phyloP scores from a whole-genome alignment of 768 basidiomycete genomes.

The Leccinellum rugosiceps region DNA sequence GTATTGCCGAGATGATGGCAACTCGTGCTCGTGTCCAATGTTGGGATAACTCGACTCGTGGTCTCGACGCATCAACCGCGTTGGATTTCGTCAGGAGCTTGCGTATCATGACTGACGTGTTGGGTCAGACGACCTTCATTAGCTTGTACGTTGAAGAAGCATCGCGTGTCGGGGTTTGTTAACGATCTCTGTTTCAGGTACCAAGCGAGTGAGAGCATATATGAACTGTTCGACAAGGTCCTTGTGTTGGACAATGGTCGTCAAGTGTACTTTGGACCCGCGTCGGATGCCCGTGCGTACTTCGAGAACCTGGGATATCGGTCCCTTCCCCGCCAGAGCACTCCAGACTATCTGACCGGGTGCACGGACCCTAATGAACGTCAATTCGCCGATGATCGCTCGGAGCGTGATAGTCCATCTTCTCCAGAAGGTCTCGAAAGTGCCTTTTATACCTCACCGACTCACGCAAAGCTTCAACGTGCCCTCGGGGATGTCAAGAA shows the following conservation, averaged over 20 bases:
- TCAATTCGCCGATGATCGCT: conserved; percentile 63
- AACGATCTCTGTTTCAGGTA: conserved; percentile 39
- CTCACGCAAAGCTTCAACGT: conserved; percentile 41
- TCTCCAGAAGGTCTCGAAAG: conserved; percentile 66
- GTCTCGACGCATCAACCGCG: conserved; percentile 83
- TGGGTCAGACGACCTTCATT: conserved; percentile 76
- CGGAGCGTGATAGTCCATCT: conserved; percentile 53
- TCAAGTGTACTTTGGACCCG: conserved; percentile 79
- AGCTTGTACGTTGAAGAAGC: conserved; percentile 48
- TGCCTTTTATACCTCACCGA: conserved; percentile 53
- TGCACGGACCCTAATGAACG: conserved; percentile 87
- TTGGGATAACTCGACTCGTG: conserved; percentile 83
- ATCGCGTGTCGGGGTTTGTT: background rate
- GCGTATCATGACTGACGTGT: conserved; percentile 80
- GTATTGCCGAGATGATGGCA: conserved; percentile 85
- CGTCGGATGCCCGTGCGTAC: conserved; percentile 70
- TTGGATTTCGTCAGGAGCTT: conserved; percentile 81
- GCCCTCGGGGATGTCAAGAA: conserved; percentile 54
- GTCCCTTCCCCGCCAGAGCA: conserved; percentile 76
- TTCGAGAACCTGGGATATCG: conserved; percentile 75
- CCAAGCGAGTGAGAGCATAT: conserved; percentile 80
- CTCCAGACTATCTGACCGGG: conserved; percentile 81
- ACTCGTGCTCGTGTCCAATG: conserved; percentile 76
- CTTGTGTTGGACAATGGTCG: conserved; percentile 78
- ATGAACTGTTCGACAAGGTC: conserved; percentile 83